These are phyloP conservation scores for Scleroderma citrinum DNA, from an alignment of 768 basidiomycete species.

Conservation along the genomic window DNA sequence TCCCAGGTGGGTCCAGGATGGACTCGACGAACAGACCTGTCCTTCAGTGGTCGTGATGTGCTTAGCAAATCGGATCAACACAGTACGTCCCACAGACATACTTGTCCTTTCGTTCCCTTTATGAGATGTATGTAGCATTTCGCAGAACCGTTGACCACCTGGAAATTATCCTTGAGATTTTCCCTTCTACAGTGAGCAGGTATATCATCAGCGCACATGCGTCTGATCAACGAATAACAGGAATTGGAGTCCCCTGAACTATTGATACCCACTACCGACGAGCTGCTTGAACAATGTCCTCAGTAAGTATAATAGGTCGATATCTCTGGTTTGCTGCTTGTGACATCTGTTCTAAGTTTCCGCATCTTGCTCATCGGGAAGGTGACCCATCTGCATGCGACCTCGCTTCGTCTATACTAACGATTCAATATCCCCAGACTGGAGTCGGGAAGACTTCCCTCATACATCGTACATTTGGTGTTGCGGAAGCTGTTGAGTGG, in stretches of 20 bases:
- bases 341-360: neutral
- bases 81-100: neutral
- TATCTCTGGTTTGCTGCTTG: neutral
- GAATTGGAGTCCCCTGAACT: neutral
- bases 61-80: neutral
- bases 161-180: neutral
- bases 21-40: neutral
- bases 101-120: neutral
- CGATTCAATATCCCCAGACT: neutral
- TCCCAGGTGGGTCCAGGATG: neutral
- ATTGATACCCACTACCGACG: neutral
- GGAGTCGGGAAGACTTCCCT: conserved; percentile 4
- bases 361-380: conserved; percentile 3
- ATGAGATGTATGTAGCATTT: neutral
- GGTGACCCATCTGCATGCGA: neutral
- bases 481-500: neutral
- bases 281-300: neutral
- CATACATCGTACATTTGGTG: neutral
- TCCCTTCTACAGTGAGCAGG: neutral
- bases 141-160: neutral
- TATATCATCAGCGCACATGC: neutral
- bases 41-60: neutral
- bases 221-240: neutral
- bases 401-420: neutral
- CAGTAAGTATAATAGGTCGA: neutral